Conservation (phyloP, 108 stramenopile genomes). For the Stephanodiscus triporus region DNA sequence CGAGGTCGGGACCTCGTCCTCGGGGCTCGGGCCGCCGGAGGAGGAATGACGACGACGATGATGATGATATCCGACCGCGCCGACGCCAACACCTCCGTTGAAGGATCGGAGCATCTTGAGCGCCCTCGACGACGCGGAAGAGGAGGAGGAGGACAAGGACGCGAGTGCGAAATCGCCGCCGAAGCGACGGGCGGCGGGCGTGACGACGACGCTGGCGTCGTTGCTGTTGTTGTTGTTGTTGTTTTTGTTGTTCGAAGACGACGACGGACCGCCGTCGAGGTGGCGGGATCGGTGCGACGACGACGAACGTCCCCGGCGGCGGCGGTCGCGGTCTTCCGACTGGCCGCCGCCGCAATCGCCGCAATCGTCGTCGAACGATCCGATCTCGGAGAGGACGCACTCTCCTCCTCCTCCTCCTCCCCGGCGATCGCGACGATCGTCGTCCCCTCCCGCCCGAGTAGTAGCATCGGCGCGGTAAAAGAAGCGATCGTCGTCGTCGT, state of each 20-base stretch:
- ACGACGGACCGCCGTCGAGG: slow-evolving; percentile 31
- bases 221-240: too few relatives aligned
- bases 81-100: slow-evolving; percentile 3
- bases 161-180: too few relatives aligned
- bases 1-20: slow-evolving; percentile 17
- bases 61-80: neutral
- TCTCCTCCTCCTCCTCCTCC: neutral
- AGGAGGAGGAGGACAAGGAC: too few relatives aligned
- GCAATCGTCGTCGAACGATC: slow-evolving; percentile 21
- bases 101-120: slow-evolving; percentile 26
- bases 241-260: neutral
- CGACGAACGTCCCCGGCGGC: slow-evolving; percentile 15
- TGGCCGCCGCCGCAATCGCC: too few relatives aligned
- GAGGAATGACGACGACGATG: neutral
- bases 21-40: neutral
- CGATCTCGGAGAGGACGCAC: slow-evolving; percentile 38
- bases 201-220: slow-evolving; percentile 2
- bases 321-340: slow-evolving; percentile 10
- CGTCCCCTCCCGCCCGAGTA: too few relatives aligned
- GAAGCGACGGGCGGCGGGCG: too few relatives aligned
- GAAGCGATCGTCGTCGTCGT: too few relatives aligned
- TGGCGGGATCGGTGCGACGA: slow-evolving; percentile 16
- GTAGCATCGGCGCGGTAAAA: too few relatives aligned
- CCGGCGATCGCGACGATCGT: too few relatives aligned
- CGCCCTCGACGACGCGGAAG: too few relatives aligned